phyloP scores from a whole-genome alignment of 169 alveolate genomes.

The Plasmodium vivax region DNA sequence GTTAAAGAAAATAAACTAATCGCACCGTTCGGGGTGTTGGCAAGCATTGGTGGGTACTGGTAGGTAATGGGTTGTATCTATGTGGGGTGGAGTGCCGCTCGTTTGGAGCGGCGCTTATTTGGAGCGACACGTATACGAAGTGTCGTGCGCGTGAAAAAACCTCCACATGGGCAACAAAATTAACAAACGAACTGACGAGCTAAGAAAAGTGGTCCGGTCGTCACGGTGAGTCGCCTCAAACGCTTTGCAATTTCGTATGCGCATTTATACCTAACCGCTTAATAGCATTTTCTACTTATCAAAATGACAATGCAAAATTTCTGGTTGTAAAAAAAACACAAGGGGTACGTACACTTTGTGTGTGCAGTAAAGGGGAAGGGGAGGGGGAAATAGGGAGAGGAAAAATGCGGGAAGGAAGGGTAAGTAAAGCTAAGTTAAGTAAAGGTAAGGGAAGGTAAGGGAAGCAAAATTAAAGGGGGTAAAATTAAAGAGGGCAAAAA shows the following conservation, averaged over 20 bases:
- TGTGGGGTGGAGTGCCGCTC: neutral
- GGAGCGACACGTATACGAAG: neutral
- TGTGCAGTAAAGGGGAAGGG: neutral
- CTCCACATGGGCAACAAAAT: neutral
- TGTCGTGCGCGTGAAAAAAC: neutral
- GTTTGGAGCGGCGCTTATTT: neutral
- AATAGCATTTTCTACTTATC: neutral
- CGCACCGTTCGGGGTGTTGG: neutral
- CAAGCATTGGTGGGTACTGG: neutral
- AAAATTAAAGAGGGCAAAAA: neutral
- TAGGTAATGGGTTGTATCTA: neutral
- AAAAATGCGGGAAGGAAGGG: neutral
- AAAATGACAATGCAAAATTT: neutral
- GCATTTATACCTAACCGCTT: neutral
- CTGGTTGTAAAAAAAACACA: neutral
- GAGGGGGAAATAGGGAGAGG: too few species aligned
- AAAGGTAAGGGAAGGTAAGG: neutral
- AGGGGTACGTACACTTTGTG: neutral
- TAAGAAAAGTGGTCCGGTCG: neutral
- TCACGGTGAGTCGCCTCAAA: neutral
- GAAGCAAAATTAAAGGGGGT: neutral
- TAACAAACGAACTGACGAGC: neutral
- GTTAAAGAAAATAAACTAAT: neutral
- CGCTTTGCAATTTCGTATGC: neutral
- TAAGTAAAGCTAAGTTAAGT: too few species aligned